A percentile compares a stretch with the other conserved stretches of the same genome.
Conservation (phyloP, 2,329 filamentous ascomycete species). For the Chalaropsis ovoidea region DNA sequence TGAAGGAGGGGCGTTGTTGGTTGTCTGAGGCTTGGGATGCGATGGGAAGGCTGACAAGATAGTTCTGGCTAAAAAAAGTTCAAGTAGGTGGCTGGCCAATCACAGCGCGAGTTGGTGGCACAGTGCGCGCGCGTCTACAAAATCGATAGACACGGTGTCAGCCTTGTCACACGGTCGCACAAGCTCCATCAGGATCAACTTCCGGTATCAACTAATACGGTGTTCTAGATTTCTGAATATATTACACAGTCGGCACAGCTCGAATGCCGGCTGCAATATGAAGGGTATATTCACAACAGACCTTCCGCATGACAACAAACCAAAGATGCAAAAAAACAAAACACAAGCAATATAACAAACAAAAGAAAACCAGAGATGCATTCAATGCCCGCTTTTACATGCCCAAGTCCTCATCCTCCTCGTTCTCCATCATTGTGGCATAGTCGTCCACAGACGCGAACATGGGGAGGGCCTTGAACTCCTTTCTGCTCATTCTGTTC, state of each 20-base stretch:
- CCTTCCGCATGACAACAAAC: conserved; percentile 1
- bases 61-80: not conserved
- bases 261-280: not conserved
- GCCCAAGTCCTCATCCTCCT: conserved; percentile 43
- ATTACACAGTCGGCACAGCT: not conserved
- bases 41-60: conserved; percentile 2
- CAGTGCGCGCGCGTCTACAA: not conserved
- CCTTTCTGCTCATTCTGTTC: conserved; percentile 58
- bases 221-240: not conserved
- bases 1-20: not conserved
- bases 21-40: not conserved
- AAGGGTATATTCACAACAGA: conserved; percentile 18
- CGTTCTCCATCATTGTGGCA: conserved; percentile 67
- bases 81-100: not conserved
- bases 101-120: not conserved
- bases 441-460: conserved; percentile 95
- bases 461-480: conserved; percentile 77
- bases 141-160: not conserved
- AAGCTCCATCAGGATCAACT: no score
- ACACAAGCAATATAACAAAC: conserved; percentile 11
- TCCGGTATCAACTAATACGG: not conserved
- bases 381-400: conserved; percentile 14
- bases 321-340: conserved; percentile 2
- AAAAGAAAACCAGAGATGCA: conserved; percentile 2
- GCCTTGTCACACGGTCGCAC: not conserved